phyloP scores from a whole-genome alignment of 805 yeast species.

The Yarrowia deformans region DNA sequence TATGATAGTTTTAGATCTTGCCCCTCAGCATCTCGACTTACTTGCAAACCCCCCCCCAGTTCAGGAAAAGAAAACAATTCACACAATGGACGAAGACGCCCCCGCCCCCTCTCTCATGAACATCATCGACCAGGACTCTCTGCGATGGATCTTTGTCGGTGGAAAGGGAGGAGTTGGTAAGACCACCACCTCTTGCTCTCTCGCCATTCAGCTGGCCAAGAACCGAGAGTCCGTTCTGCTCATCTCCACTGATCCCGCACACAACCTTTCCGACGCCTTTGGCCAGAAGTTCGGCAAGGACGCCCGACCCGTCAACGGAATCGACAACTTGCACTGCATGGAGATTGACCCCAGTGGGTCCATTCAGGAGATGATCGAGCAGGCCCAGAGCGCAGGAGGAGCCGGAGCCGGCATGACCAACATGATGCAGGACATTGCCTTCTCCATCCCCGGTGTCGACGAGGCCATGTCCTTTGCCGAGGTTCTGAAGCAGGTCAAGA shows the following conservation, averaged over 20 bases:
- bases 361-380: conserved; percentile 76
- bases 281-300: conserved; percentile 98
- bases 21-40: neutral
- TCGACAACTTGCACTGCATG: conserved; percentile 91
- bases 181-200: conserved; percentile 94
- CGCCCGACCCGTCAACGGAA: conserved; percentile 91
- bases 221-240: conserved; percentile 82
- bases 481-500: conserved; percentile 94
- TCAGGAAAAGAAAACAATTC: too few species aligned
- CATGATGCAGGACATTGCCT: conserved; percentile 88
- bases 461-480: conserved; percentile 98
- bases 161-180: conserved; percentile 99
- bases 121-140: conserved; percentile 55
- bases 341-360: conserved; percentile 97
- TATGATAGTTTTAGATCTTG: conserved; percentile 1
- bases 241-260: conserved; percentile 98
- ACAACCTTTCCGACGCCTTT: conserved; percentile 95
- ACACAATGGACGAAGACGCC: conserved; percentile 41
- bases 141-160: conserved; percentile 98
- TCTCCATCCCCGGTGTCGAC: conserved; percentile 97
- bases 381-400: conserved; percentile 48
- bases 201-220: conserved; percentile 91
- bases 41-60: neutral
- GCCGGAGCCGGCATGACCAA: conserved; percentile 65
- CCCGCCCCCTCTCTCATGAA: conserved; percentile 55